Base-by-base conservation (phyloP, 2,329 filamentous ascomycete genomes). In the Colletotrichum liriopes region DNA sequence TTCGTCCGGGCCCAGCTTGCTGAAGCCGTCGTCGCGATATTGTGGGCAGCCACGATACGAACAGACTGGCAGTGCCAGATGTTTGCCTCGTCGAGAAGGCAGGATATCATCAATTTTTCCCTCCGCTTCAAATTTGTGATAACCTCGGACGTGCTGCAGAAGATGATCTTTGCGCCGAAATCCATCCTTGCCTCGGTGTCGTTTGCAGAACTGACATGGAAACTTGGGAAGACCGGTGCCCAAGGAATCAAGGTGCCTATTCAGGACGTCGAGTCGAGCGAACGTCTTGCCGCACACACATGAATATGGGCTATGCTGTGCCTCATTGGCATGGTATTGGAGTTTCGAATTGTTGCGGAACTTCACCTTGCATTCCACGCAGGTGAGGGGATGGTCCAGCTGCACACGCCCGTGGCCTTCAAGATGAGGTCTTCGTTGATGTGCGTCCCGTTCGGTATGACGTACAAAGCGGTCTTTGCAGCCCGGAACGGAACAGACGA, bases 81-180 rank as follows among this genome's bases (percentile, higher is more conserved):
- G 23, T 5, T 18, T 60, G 1, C 67, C 67, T 2, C 52, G 61
- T 3, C 61, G 67, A 16, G 26, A 59, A 23, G 61, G 61, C 1
- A 59, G 35, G 3, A 66, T 29, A 16, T 60, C 12, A 0, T 26
- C 66, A 6, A 60, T 49, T 18, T 59, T 73, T 52, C 74, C 65
- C 12, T 74, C 74, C 0, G 56, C 56, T 2, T 80, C 77, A 18
- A 80, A 77, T 47, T 81, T 78, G 73, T 84, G 82, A 58, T 82
- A 83, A 0, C 78, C 77, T 1, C 74, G 75, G 23, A 83, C 73
- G 66, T 84, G 83, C 37, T 84, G 82, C 5, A 74, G 71, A 0
- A 84, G 74, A 64, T 84, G 82, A 60, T 84, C 82, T 7, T 73
- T 77, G n/a, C 82, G 79, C 35, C 75, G 78, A 66, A 84, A 84